These are phyloP conservation scores for Fomitopsis palustris DNA, from an alignment of 1,284 basidiomycete genomes.

Conservation along the genomic window DNA sequence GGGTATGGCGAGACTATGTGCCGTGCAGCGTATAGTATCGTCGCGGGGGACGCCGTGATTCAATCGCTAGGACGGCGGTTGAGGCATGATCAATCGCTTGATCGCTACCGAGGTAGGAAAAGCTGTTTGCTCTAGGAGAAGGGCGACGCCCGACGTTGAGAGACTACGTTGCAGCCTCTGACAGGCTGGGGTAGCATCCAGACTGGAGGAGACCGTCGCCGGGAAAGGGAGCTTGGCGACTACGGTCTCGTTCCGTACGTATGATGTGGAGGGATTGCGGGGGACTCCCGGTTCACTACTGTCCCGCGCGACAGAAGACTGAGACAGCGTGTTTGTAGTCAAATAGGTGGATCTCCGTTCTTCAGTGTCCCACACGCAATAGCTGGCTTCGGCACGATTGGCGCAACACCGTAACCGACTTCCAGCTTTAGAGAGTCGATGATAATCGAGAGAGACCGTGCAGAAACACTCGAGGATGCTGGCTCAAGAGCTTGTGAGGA, in stretches of 20 bases:
- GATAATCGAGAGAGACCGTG: too few relatives aligned
- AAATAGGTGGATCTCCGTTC: not conserved
- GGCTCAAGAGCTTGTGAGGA: not conserved
- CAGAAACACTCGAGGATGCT: not conserved
- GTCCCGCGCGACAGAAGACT: not conserved
- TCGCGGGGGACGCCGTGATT: too few relatives aligned
- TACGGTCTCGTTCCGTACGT: too few relatives aligned
- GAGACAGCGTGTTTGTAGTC: not conserved
- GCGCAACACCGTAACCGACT: not conserved
- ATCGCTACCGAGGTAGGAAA: not conserved
- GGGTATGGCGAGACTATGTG: too few relatives aligned
- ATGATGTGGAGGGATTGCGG: too few relatives aligned
- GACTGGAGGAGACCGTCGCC: too few relatives aligned
- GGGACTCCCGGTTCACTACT: too few relatives aligned
- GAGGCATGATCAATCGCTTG: constrained; percentile 23
- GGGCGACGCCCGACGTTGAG: not conserved
- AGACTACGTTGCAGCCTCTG: not conserved
- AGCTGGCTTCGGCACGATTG: too few relatives aligned
- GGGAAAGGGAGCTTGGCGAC: too few relatives aligned
- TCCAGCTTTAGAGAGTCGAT: not conserved
- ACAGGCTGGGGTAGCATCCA: too few relatives aligned
- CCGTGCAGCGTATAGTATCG: too few relatives aligned
- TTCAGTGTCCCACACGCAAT: not conserved
- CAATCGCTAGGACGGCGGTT: constrained; percentile 8
- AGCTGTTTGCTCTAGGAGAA: not conserved